Evolutionary conservation across 83 land plant species (phyloP).

Genomic region (Picea engelmannii): DNA sequence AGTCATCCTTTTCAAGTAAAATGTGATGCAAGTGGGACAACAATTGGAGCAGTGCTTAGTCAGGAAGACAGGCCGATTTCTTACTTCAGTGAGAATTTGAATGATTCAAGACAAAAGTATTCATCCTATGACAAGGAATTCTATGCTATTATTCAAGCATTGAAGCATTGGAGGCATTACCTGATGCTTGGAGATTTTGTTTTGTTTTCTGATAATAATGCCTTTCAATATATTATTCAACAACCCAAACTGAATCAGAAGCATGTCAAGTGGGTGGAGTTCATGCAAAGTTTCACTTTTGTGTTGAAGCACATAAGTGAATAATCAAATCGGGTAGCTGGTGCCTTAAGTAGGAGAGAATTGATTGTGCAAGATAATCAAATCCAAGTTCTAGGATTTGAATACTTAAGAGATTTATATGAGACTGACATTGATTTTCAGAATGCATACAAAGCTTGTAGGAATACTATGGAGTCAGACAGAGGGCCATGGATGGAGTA

Average conservation of each 20-base stretch:
- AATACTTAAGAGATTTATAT: not conserved
- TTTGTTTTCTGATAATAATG: constrained; percentile 11
- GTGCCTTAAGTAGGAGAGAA: not conserved
- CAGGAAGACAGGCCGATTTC: not conserved
- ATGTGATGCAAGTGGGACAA: constrained; percentile 21
- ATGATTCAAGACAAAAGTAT: not conserved
- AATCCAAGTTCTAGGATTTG: constrained; percentile 1
- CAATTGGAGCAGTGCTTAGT: constrained; percentile 13
- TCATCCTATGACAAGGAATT: constrained; percentile 15
- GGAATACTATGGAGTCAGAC: no score
- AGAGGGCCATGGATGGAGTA: not conserved
- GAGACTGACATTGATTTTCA: no score
- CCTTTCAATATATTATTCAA: not conserved
- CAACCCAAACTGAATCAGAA: not conserved
- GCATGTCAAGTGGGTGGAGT: not conserved
- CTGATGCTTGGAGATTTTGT: constrained; percentile 6
- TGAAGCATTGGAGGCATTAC: constrained; percentile 21
- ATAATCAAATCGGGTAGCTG: not conserved
- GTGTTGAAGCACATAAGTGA: constrained; percentile 12
- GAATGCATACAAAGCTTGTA: no score
- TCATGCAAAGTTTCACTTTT: not conserved
- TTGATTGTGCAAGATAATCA: not conserved
- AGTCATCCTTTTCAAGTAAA: not conserved
- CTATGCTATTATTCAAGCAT: not conserved
- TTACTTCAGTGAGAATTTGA: constrained; percentile 3